Evolutionary conservation across 2,329 filamentous ascomycete species (phyloP), one percentile per base, ranked within the genome.

Genomic region (Trichoderma citrinoviride): DNA sequence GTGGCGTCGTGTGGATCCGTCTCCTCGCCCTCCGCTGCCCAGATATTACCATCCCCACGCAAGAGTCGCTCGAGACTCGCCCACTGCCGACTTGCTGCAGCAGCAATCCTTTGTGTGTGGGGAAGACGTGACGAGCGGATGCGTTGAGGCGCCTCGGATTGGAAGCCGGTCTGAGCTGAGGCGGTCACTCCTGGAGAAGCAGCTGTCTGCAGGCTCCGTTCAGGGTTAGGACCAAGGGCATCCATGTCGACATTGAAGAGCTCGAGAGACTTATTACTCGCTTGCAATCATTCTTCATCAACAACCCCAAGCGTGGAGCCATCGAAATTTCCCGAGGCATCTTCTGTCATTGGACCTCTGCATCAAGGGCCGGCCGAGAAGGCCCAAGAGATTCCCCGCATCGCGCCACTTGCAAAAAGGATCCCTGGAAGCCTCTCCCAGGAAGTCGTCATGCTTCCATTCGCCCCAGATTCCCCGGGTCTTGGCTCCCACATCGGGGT

Each of bases 321-420:
- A 15, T 17, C n/a, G 29, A 46, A 62, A 62, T 62, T 37, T 46
- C 49, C 60, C 60, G 47, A 62, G 60, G 60, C 49, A 62, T 62
- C 15, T 15, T 54, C 40, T 53, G 23, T 4, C 21, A 61, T 62
- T 53, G 58, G 58, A 37, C 47, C 40, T 43, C 15, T 5, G 33
- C 21, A 21, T 23, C 46, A 29, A 43, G 23, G 40, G 23, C 33
- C 29, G 15, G 12, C 17, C 37, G 23, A 43, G 19, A 27, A 27
- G 33, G 2, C 47, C 46, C 47, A 50, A 52, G 17, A 10, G 8
- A 52, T 52, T 23, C 57, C 57, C 55, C 44, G 57, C 58, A 57
- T 44, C 40, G 25, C 19, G 37, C 57, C 55, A 46, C 25, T 10
- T 17, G 47, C 41, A 44, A 29, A 52, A 53, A 25, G 54, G 44